Base-by-base conservation (phyloP, 2,329 filamentous ascomycete species). In the Fusarium xyrophilum region DNA sequence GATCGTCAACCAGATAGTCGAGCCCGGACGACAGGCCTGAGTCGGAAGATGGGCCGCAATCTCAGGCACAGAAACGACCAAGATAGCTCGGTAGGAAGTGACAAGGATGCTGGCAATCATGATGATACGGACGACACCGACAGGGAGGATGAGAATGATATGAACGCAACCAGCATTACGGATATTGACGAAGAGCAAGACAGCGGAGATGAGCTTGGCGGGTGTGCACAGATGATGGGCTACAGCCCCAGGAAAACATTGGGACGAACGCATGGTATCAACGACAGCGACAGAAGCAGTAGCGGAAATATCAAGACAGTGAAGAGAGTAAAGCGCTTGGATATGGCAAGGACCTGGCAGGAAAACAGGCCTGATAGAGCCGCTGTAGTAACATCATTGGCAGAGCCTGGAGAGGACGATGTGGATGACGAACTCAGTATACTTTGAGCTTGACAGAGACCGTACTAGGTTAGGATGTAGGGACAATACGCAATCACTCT, bases 201-300 rank as follows among this genome's bases (percentile, higher is more conserved):
- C 15, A 73, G 71, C 23, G 66, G 51, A 48, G 72, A 74, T 52
- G 72, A 74, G 60, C 72, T 74, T 51, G 52, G 63, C 52, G 52
- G 57, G 17, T 53, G 51, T 50, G 59, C 59, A 56, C 40, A 28
- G 50, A 53, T 47, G 32, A 35, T 56, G 50, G 60, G 54, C 25
- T 52, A 21, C 25, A 33, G 32, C 11, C 23, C 48, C 39, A 51
- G 47, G 15, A 57, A 28, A 54, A 50, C 25, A 23, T 47, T 42
- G n/a, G 46, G 52, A 25, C 50, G 43, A 52, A 46, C 21, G 7
- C 27, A 54, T 39, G 40, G n/a, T 27, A 43, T 19, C 9, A 33
- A 47, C 21, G 32, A 21, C 35, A 44, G 33, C 30, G n/a, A 23
- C 28, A 60, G 36, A 35, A 40, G 33, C 36, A 48, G 43, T 23